These are phyloP conservation scores for Botrytis paeoniae DNA, from an alignment of 2,329 filamentous ascomycete species.

Conservation along the genomic window DNA sequence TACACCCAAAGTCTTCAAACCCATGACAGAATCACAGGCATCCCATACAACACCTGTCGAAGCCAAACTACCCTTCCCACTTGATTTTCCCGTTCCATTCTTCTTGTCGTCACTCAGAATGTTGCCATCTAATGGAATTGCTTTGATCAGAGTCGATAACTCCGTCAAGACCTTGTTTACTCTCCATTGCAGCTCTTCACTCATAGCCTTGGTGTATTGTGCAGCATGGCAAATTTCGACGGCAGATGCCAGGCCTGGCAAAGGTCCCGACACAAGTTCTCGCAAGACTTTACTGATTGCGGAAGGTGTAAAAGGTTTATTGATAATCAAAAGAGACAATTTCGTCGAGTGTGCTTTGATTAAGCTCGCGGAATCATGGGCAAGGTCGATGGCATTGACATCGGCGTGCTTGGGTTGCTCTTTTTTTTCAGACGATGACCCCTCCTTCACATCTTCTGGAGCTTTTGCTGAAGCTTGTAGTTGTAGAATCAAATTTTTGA, in stretches of 20 bases:
- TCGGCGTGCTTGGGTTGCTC: constrained; percentile 19
- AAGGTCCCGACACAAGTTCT: constrained; percentile 68
- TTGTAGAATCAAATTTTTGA: constrained; percentile 29
- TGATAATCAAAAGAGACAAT: constrained; percentile 81
- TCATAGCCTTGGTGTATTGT: constrained; percentile 61
- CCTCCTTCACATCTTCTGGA: constrained; percentile 3
- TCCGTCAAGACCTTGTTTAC: constrained; percentile 61
- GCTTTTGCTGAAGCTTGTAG: constrained; percentile 25
- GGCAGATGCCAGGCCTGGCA: constrained; percentile 71
- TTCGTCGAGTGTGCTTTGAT: constrained; percentile 84
- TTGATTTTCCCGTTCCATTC: constrained; percentile 40
- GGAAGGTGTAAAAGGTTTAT: constrained; percentile 78
- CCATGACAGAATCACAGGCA: constrained; percentile 70
- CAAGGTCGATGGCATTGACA: constrained; percentile 61
- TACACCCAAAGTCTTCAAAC: constrained; percentile 64
- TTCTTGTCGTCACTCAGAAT: constrained; percentile 48
- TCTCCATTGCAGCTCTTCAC: constrained; percentile 59
- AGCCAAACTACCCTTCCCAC: constrained; percentile 53
- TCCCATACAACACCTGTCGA: constrained; percentile 80
- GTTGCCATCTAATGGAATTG: constrained; percentile 59
- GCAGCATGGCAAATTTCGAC: constrained; percentile 61
- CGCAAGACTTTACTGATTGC: constrained; percentile 69
- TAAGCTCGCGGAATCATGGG: constrained; percentile 68
- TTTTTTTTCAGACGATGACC: constrained; percentile 16
- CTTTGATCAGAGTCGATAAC: constrained; percentile 56